Conservation (phyloP, 2,329 filamentous ascomycete species). For the Colletotrichum lentis region DNA sequence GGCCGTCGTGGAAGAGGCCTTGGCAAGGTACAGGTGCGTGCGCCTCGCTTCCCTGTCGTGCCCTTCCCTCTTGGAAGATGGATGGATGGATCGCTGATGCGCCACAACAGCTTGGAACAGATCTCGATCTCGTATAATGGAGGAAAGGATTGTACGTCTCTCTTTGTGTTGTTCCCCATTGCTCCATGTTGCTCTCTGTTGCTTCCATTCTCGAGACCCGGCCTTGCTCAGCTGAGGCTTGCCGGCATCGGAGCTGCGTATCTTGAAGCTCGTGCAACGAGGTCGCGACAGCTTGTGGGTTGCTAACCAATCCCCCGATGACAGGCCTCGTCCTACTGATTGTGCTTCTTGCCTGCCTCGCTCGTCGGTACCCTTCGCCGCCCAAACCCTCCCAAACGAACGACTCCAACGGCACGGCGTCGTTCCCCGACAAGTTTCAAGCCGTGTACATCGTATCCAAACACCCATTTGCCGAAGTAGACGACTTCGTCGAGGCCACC, state of each 20-base stretch:
- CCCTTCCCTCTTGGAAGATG: neutral
- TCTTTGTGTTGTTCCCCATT: too few relatives aligned
- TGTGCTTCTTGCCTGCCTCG: constrained; percentile 76
- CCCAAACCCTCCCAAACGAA: constrained; percentile 39
- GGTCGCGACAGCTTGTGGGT: too few relatives aligned
- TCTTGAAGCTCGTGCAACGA: neutral
- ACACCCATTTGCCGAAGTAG: constrained; percentile 86
- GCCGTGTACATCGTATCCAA: constrained; percentile 88
- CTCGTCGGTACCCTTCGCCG: constrained; percentile 48
- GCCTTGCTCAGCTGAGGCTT: neutral
- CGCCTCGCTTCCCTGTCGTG: constrained; percentile 44
- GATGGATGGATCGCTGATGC: constrained; percentile 14
- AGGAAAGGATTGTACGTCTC: constrained; percentile 81
- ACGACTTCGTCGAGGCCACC: constrained; percentile 79
- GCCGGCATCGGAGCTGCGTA: neutral
- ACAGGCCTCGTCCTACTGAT: constrained; percentile 81
- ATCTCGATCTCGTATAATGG: constrained; percentile 96
- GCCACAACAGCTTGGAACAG: constrained; percentile 68
- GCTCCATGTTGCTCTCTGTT: neutral
- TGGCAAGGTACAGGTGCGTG: constrained; percentile 77
- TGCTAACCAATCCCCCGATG: constrained; percentile 1
- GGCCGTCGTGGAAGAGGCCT: constrained; percentile 76
- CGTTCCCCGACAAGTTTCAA: constrained; percentile 64
- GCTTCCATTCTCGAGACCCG: too few relatives aligned
- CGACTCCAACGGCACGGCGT: constrained; percentile 32